These are phyloP conservation scores for Claviceps citrina DNA, from an alignment of 2,329 filamentous ascomycete species.

Conservation along the genomic window DNA sequence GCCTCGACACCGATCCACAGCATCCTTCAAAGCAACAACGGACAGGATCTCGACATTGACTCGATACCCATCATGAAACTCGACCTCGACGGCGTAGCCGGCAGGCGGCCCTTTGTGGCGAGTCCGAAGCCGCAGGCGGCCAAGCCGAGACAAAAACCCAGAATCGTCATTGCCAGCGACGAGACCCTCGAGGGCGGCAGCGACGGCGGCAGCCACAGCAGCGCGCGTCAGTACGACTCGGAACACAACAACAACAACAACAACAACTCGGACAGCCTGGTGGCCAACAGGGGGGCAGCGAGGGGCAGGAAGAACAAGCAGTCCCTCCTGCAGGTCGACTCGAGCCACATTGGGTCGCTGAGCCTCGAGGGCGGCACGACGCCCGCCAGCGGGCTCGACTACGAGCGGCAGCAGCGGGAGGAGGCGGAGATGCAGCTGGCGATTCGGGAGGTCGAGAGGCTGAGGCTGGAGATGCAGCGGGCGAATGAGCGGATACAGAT, in stretches of 20 bases:
- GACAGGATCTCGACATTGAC: slow-evolving; percentile 74
- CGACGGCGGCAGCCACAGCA: slow-evolving; percentile 25
- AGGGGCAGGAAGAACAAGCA: slow-evolving; percentile 40
- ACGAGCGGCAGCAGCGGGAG: slow-evolving; percentile 55
- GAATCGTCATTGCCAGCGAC: slow-evolving; percentile 54
- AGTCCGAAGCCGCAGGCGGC: too few species aligned
- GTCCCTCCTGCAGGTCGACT: slow-evolving; percentile 68
- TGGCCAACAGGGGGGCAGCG: too few species aligned
- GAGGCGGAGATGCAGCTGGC: slow-evolving; percentile 81
- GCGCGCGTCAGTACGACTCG: slow-evolving; percentile 32
- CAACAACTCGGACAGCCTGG: slow-evolving; percentile 25
- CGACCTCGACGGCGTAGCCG: slow-evolving; percentile 47
- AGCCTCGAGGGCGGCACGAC: slow-evolving; percentile 40
- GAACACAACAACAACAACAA: slow-evolving; percentile 22
- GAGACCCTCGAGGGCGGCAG: slow-evolving; percentile 49
- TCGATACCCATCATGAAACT: slow-evolving; percentile 92
- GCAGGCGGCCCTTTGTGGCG: too few species aligned
- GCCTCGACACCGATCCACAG: slow-evolving; percentile 65
- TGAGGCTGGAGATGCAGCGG: slow-evolving; percentile 78
- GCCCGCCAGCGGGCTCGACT: slow-evolving; percentile 30
- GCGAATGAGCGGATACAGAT: slow-evolving; percentile 61
- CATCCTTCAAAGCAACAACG: slow-evolving; percentile 57
- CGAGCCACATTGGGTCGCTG: slow-evolving; percentile 60
- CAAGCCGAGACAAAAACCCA: slow-evolving; percentile 35
- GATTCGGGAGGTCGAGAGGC: slow-evolving; percentile 72